Evolutionary conservation across 2,329 filamentous ascomycete genomes (phyloP), one percentile per base, ranked within the genome.

Genomic region (Ophiocordyceps camponoti-floridani): DNA sequence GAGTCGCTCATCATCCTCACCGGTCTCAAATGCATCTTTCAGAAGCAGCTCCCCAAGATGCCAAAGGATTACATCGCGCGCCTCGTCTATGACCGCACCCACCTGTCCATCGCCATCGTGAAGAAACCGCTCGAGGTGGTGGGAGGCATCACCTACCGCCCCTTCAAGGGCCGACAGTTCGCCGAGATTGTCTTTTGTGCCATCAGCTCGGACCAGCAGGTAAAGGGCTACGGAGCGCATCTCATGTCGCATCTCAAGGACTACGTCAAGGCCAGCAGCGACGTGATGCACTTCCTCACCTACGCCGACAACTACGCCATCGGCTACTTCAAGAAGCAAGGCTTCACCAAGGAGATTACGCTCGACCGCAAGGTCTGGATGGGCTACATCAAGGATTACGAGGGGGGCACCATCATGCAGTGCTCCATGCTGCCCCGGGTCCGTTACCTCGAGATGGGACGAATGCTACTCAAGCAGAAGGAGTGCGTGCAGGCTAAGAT

Each of bases 381-480:
- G 91, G 91, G 91, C 3, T 98, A 96, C 56, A 98, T 98, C 68
- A 98, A 98, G 60, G 91, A 98, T 60, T 98, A 98, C 61, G 91
- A 98, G 63, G 91, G 91, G 47, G 91, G 91, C 47, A 98, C 91
- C 0, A 94, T 98, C 49, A 98, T 98, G 91, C 91, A 98, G 65
- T 98, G 91, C 58, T 86, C 83, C 44, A 96, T 98, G 91, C 73
- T 98, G 18, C 89, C 89, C 8, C 84, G 83, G 49, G 86, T 96
- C 45, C 83, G 91, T 43, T 98, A 98, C 62, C 79, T 98, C 6
- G 89, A 98, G 61, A 77, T 80, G 56, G 84, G 86, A 3, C 82
- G 88, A 49, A 94, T 98, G 86, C 72, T 98, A 2, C 74, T 94
- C 42, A 96, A 98, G 67, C 91, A 98, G 60, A 96, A 95, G 61